Evolutionary conservation across 2,329 filamentous ascomycete genomes (phyloP).

Genomic region (Erysiphe neolycopersici): DNA sequence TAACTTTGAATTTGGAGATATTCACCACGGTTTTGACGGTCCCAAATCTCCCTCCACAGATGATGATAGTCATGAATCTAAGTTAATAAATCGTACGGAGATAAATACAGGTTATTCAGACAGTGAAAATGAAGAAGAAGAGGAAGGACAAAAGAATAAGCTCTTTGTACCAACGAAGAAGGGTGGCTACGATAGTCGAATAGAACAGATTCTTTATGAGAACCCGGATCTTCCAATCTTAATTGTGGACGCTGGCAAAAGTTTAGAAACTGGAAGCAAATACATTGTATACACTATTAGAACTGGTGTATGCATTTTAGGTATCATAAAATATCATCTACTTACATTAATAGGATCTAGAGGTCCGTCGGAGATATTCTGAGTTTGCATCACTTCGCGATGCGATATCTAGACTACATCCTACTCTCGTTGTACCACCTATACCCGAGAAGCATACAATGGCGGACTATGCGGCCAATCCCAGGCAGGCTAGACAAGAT

Average conservation of each 20-base stretch:
- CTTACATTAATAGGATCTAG: conserved; percentile 41
- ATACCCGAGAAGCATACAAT: conserved; percentile 98
- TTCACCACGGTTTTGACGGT: conserved; percentile 26
- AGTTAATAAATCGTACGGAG: not conserved
- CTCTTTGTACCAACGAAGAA: conserved; percentile 31
- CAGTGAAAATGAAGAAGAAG: conserved; percentile 23
- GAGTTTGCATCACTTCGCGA: conserved; percentile 82
- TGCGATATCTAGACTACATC: conserved; percentile 73
- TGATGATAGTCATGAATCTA: conserved; percentile 29
- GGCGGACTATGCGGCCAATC: conserved; percentile 94
- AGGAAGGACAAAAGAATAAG: conserved; percentile 15
- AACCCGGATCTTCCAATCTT: conserved; percentile 71
- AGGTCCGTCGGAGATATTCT: conserved; percentile 84
- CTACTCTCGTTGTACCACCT: conserved; percentile 81
- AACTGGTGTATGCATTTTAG: conserved; percentile 39
- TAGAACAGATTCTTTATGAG: conserved; percentile 94
- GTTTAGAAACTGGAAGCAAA: conserved; percentile 65
- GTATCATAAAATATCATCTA: not conserved
- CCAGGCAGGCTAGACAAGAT: conserved; percentile 94
- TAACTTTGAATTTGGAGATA: conserved; percentile 19
- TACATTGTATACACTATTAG: conserved; percentile 95
- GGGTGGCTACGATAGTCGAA: conserved; percentile 76
- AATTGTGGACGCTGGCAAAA: conserved; percentile 91
- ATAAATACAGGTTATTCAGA: conserved; percentile 16
- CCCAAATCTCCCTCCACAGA: conserved; percentile 28